Evolutionary conservation across 768 basidiomycete species (phyloP).

Genomic region (Lactifluus volemus): DNA sequence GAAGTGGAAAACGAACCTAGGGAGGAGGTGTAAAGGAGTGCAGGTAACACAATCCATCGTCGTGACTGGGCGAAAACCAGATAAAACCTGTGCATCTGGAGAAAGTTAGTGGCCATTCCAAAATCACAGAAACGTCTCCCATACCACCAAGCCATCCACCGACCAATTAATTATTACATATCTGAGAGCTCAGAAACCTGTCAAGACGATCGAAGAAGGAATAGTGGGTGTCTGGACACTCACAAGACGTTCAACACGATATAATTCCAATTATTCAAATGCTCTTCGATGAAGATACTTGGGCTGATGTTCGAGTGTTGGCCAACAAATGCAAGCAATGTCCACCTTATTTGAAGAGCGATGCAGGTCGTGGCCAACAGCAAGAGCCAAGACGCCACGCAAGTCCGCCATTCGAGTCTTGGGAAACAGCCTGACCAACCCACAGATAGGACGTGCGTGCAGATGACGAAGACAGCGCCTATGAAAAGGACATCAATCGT

Average conservation of each 20-base stretch:
- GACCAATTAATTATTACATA: constrained; percentile 26
- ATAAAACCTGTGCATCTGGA: constrained; percentile 7
- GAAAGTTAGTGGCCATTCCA: background rate
- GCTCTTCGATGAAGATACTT: constrained; percentile 19
- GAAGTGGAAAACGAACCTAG: background rate
- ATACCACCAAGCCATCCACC: constrained; percentile 25
- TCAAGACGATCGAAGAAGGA: background rate
- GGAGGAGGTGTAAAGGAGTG: constrained; percentile 2
- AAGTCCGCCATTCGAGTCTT: background rate
- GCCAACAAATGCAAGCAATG: constrained; percentile 21
- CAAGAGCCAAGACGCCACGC: constrained; percentile 14
- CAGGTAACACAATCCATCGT: constrained; percentile 1
- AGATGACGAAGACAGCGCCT: constrained; percentile 21
- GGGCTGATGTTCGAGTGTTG: constrained; percentile 21
- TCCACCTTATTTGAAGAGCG: constrained; percentile 15
- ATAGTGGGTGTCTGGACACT: constrained; percentile 1
- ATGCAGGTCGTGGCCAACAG: constrained; percentile 7
- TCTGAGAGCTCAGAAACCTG: constrained; percentile 17
- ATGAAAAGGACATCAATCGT: background rate
- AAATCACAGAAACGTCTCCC: background rate
- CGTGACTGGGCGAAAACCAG: background rate
- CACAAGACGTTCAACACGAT: constrained; percentile 22
- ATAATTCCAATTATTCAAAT: constrained; percentile 17
- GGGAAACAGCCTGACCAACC: background rate
- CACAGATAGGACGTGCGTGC: constrained; percentile 1